Evolutionary conservation across 331 rosid species (phyloP).

Genomic region (Telfairia occidentalis): DNA sequence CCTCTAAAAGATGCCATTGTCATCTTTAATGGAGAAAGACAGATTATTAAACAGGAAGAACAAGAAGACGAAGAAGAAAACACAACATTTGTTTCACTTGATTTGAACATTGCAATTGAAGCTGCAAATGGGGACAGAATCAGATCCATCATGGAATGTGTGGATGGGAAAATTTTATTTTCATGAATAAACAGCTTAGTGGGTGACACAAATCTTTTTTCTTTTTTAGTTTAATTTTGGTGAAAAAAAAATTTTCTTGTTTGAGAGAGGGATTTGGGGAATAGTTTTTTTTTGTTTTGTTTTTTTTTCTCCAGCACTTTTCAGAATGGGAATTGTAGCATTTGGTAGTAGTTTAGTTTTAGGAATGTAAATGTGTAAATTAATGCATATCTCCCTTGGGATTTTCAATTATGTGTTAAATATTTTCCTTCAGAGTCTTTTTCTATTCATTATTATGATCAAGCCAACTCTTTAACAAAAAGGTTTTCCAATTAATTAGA

Average conservation of each 20-base stretch:
- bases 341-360: background rate
- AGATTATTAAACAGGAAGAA: conserved; percentile 2
- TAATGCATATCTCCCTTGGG: conserved; percentile 11
- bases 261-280: background rate
- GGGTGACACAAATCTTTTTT: conserved; percentile 9
- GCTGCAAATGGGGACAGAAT: background rate
- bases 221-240: background rate
- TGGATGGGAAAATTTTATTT: conserved; percentile 2
- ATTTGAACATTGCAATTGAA: conserved; percentile 29
- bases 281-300: background rate
- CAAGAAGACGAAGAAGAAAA: conserved; percentile 11
- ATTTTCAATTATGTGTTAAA: background rate
- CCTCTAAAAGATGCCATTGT: conserved; percentile 67
- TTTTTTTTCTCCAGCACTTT: background rate
- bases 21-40: conserved; percentile 46
- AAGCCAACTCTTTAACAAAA: too few species aligned
- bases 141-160: conserved; percentile 8
- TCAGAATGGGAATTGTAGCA: background rate
- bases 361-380: conserved; percentile 12
- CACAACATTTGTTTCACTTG: conserved; percentile 8
- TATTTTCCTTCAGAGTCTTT: background rate
- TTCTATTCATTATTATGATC: background rate
- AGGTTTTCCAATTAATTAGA: too few species aligned
- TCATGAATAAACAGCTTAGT: background rate
- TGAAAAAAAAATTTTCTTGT: background rate